These are phyloP conservation scores for Yamadazyma songkhlaensis DNA, from an alignment of 1,139 yeast genomes.

Conservation along the genomic window DNA sequence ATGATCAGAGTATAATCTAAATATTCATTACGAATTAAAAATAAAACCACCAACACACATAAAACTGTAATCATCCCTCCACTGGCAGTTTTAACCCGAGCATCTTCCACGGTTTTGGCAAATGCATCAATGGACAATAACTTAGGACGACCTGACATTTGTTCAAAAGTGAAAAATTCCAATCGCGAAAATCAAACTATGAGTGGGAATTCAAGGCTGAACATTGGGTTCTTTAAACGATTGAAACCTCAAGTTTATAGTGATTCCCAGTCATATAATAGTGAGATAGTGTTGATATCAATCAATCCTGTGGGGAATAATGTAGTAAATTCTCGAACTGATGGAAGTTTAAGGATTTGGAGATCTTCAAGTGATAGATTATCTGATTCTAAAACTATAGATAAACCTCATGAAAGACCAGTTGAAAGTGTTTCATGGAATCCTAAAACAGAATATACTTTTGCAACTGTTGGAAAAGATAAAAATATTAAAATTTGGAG, in stretches of 20 bases:
- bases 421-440: conserved; percentile 60
- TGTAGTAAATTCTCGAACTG: conserved; percentile 46
- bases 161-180: background rate
- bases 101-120: conserved; percentile 92
- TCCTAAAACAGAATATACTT: conserved; percentile 47
- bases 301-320: conserved; percentile 43
- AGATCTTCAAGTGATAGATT: conserved; percentile 26
- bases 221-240: conserved; percentile 20
- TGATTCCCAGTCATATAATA: conserved; percentile 24
- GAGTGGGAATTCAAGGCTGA: background rate
- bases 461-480: conserved; percentile 63
- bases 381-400: conserved; percentile 36
- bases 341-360: conserved; percentile 46
- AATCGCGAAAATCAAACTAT: background rate
- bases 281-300: conserved; percentile 32
- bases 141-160: conserved; percentile 39
- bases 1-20: conserved; percentile 64
- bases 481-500: conserved; percentile 58
- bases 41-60: conserved; percentile 59
- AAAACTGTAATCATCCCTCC: conserved; percentile 86
- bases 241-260: conserved; percentile 24
- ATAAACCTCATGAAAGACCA: conserved; percentile 43
- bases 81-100: conserved; percentile 78
- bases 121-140: conserved; percentile 81
- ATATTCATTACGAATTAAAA: conserved; percentile 75